Evolutionary conservation across 805 yeast species (phyloP), one percentile per base, ranked within the genome.

Genomic region (Lipomyces orientalis): DNA sequence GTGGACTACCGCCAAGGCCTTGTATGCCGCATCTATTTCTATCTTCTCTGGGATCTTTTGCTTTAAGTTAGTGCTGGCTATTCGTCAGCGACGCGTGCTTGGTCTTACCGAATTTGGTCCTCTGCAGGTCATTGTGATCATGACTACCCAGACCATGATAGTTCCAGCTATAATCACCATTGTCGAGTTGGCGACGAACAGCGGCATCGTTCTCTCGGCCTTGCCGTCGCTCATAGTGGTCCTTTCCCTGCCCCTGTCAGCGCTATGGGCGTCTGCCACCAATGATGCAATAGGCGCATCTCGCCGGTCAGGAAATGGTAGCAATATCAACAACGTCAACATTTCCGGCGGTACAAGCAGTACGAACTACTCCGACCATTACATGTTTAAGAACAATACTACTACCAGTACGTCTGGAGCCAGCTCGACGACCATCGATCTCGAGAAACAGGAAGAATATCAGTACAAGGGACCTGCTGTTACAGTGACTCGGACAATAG

Each of bases 81-180:
- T 91, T 33, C 83, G 87, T 65, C 84, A 91, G 4, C 85, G 99
- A 77, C 83, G 92, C 63, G 85, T 80, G 69, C 77, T 93, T 60
- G 99, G 99, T 0, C 80, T 92, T 67, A 87, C 84, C 75, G 97
- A 91, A 76, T 91, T 93, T 75, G 93, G 89, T 69, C 87, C 90
- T 33, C 86, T 90, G 76, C 97, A 92, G 76, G 86, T 93, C 46
- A 79, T 95, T 57, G 79, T 91, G 66, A 89, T 93, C 64, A 91
- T 91, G 94, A 81, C 91, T 0, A 79, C 87, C 14, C 98, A 95
- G 77, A 88, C 97, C 0, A 85, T 93, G 83, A 77, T 93, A 9
- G 79, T 91, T 22, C 98, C 98, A 2, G 86, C 95, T 0, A 77
- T 88, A 10, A 73, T 94, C 60, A 85, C 89, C 39, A 82, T 92